Conservation (phyloP, 2,329 filamentous ascomycete genomes). For the Penicillium concentricum region DNA sequence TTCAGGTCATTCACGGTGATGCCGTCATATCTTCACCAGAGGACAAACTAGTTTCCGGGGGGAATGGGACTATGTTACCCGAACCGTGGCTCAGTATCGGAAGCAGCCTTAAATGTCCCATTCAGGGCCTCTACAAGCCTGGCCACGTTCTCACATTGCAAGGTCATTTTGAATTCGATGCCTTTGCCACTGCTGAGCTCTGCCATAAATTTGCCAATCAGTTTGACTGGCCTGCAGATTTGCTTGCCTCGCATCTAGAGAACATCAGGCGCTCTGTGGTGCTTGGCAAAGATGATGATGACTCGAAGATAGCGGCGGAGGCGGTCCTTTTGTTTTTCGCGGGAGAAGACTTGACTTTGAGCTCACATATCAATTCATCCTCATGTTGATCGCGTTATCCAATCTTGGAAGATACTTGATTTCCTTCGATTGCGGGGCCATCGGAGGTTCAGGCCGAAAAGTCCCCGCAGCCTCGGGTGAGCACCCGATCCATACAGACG, state of each 20-base stretch:
- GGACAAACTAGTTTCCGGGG: background rate
- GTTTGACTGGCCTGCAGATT: conserved; percentile 17
- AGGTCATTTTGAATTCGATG: conserved; percentile 30
- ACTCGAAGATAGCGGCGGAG: conserved; percentile 29
- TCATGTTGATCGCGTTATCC: background rate
- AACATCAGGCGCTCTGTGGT: conserved; percentile 14
- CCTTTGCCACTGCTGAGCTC: conserved; percentile 19
- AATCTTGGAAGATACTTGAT: background rate
- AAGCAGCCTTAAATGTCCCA: conserved; percentile 16
- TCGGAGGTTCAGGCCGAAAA: conserved; percentile 1
- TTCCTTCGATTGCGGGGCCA: background rate
- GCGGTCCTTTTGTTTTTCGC: conserved; percentile 28
- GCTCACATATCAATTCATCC: background rate
- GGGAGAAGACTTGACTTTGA: conserved; percentile 3
- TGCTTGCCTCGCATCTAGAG: conserved; percentile 13
- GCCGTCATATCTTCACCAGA: conserved; percentile 18
- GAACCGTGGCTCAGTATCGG: conserved; percentile 25
- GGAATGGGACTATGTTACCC: conserved; percentile 6
- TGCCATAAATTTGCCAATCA: conserved; percentile 20
- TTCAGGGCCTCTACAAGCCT: conserved; percentile 25
- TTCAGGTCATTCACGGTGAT: conserved; percentile 35
- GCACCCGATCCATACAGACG: background rate
- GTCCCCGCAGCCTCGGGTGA: conserved; percentile 1
- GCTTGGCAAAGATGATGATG: conserved; percentile 16
- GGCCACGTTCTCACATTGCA: conserved; percentile 25